Base-by-base conservation (phyloP, 1,139 yeast genomes). In the Geotrichum cucujoidarum region DNA sequence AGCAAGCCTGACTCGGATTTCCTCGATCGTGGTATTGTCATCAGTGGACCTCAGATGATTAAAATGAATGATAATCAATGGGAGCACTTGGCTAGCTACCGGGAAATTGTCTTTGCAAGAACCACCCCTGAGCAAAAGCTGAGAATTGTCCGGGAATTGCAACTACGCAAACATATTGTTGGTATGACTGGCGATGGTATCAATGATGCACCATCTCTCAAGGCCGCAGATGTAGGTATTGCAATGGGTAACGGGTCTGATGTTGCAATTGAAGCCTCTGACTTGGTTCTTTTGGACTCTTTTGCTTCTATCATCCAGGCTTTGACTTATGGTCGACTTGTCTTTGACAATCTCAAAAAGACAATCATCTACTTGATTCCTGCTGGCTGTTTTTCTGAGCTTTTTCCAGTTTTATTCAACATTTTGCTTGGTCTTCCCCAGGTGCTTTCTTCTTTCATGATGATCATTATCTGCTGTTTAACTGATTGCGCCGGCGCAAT, bases 201-300 rank as follows among this genome's bases (percentile, higher is more conserved):
- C 34, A 73, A 73, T 53, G 77, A 73, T 59, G 73, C 76, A 0
- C 77, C 77, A 8, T 72, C 77, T 0, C 64, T 73, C 52, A 72
- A 69, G 53, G 72, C 70, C 53, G 75, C 77, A 1, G 77, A 73
- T 57, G 67, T 74, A 48, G 78, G 79, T 39, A 73, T 75, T 53
- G 72, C 77, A 1, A 66, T 74, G 65, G 66, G 67, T 7, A 70
- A 67, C 43, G 80, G 76, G 2, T 71, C 77, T 10, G 79, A 76
- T 54, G 70, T 75, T 56, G 80, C 80, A 10, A 73, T 74, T 55
- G 79, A 75, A 52, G 78, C 80, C 0, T 65, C 77, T 32, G 80
- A 76, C 58, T 60, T 75, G 55, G 69, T 75, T 27, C 60, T 74
- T 36, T 59, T 73, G 60, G 55, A 48, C 22, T 42, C 49, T 31